Base-by-base conservation (phyloP, 192 early-diverging fungal genomes). In the Backusella liffmaniae region DNA sequence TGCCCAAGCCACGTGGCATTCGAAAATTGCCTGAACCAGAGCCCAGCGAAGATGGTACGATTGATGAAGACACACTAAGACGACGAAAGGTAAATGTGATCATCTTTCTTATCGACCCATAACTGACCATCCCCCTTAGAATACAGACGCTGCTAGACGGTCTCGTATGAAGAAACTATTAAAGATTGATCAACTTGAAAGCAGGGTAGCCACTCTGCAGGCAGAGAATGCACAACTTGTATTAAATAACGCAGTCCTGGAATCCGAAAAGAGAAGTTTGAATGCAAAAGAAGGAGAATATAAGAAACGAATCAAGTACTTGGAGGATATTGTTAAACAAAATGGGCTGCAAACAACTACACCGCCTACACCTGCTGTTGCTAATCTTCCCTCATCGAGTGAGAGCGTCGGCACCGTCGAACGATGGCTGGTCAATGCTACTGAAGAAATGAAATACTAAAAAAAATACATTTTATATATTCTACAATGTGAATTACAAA, bases 71-170 rank as follows among this genome's bases (percentile, higher is more conserved):
- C 23, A 81, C 76, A 12, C 29, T 81, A 30, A 77, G 72, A 46
- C 66, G 80, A 37, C 42, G 76, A 62, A 81, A 77, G 71, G 79
- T 80, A n/a, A 51, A 18, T 76, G 16, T 35, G 35, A 0, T 3
- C 32, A 32, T 0, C 3, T 3, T 32, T 32, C 32, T 32, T 32
- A 32, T 32, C 32, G 32, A 32, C 3, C 37, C 37, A 39, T 39
- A 2, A 32, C 37, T 39, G 9, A 39, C 37, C 7, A 39, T 39
- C 37, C 10, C 8, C 7, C 2, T 1, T 73, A 89, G 89, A 95
- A 98, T 85, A 97, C 97, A 2, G 92, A 96, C 76, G 95, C 96
- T 5, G 97, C 97, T 0, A 93, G 97, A 39, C 88, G 95, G 73
- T 96, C 94, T 36, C 90, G 97, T 34, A 86, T 92, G 80, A 91